phyloP scores from a whole-genome alignment of 2,329 filamentous ascomycete genomes.

The Cytospora leucostoma region DNA sequence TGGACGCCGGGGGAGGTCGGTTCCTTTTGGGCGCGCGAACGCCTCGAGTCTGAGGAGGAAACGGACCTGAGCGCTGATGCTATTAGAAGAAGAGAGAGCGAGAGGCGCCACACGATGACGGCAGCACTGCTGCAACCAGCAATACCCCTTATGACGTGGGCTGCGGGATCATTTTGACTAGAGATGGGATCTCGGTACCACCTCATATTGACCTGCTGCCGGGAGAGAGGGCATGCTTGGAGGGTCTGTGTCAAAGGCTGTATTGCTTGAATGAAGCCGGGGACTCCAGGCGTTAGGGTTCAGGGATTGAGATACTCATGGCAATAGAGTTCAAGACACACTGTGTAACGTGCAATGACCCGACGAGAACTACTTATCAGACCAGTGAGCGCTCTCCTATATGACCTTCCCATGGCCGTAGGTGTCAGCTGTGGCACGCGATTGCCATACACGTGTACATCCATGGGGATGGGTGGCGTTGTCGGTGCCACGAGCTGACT shows the following conservation, averaged over 20 bases:
- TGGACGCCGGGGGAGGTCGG: conserved; percentile 55
- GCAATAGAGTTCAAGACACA: not conserved
- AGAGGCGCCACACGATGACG: not conserved
- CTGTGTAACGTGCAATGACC: not conserved
- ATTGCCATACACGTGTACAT: not conserved
- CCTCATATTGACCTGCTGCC: conserved; percentile 8
- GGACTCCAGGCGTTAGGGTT: not conserved
- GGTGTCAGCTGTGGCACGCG: conserved; percentile 12
- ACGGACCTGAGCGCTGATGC: not conserved
- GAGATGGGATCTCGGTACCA: conserved; percentile 8
- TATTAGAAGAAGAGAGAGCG: not conserved
- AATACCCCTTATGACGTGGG: conserved; percentile 4
- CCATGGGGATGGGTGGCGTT: conserved; percentile 1
- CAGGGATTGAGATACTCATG: not conserved
- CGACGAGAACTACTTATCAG: not conserved
- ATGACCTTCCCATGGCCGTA: not conserved
- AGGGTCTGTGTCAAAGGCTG: conserved; percentile 13
- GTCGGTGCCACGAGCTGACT: not conserved
- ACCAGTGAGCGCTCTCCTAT: not conserved
- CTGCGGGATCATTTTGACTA: conserved; percentile 15
- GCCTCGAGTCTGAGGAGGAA: not conserved
- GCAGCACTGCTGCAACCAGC: not conserved
- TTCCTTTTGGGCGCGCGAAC: conserved; percentile 27
- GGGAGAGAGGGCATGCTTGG: conserved; percentile 20
- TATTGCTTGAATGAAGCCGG: not conserved